Percentiles rank a stretch among this genome's conserved stretches.
phyloP scores from a whole-genome alignment of 2,329 filamentous ascomycete genomes.

The Fusarium sp. region DNA sequence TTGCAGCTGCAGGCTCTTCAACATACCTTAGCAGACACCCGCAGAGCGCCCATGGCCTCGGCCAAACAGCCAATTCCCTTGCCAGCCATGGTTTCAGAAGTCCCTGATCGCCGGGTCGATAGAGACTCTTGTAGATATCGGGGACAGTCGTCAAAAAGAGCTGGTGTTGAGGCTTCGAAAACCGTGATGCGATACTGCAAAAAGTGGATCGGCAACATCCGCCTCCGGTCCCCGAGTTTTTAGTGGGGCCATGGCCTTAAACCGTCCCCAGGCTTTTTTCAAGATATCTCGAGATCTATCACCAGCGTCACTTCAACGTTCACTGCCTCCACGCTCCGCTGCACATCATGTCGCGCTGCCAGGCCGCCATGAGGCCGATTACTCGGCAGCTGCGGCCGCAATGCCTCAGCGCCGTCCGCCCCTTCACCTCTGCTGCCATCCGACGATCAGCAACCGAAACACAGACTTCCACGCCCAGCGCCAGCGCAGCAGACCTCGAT shows the following conservation, averaged over 20 bases:
- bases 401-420: slow-evolving; percentile 52
- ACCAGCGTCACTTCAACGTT: slow-evolving; percentile 30
- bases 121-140: slow-evolving; percentile 20
- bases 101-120: slow-evolving; percentile 5
- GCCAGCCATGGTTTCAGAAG: slow-evolving; percentile 56
- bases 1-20: slow-evolving; percentile 39
- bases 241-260: slow-evolving; percentile 45
- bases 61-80: slow-evolving; percentile 64
- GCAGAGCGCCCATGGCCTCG: slow-evolving; percentile 66
- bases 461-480: slow-evolving; percentile 43
- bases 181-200: slow-evolving; percentile 42
- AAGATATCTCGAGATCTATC: slow-evolving; percentile 25
- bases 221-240: slow-evolving; percentile 47
- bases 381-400: slow-evolving; percentile 64
- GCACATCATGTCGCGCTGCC: slow-evolving; percentile 69
- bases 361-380: slow-evolving; percentile 70
- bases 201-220: slow-evolving; percentile 49
- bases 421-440: slow-evolving; percentile 54
- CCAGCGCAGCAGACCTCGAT: slow-evolving; percentile 63
- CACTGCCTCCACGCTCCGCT: slow-evolving; percentile 25
- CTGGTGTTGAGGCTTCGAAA: slow-evolving; percentile 44
- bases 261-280: slow-evolving; percentile 50
- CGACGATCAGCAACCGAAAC: slow-evolving; percentile 49
- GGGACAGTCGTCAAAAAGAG: slow-evolving; percentile 4
- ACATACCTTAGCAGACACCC: slow-evolving; percentile 59